These are phyloP conservation scores for Aspergillus fijiensis DNA, from an alignment of 2,329 filamentous ascomycete genomes.

Conservation along the genomic window DNA sequence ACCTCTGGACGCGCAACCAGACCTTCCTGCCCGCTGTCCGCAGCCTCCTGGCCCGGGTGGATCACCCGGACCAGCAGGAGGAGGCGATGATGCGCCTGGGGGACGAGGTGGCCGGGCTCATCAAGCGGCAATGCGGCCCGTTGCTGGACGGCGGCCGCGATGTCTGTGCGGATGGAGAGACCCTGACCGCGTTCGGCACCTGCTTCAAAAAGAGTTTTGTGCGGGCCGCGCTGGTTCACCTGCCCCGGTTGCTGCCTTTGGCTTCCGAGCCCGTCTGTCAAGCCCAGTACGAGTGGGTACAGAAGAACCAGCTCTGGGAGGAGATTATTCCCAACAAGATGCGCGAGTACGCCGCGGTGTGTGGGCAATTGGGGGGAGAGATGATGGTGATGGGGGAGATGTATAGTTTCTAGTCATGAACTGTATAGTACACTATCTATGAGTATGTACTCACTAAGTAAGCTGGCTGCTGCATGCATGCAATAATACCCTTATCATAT, in stretches of 20 bases:
- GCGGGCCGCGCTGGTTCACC: constrained; percentile 30
- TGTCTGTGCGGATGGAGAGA: constrained; percentile 34
- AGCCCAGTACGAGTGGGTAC: constrained; percentile 31
- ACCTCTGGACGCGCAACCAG: constrained; percentile 39
- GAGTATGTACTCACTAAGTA: too few species aligned
- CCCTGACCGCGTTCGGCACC: constrained; percentile 34
- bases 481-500: background rate
- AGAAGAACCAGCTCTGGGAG: constrained; percentile 34
- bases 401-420: constrained; percentile 15
- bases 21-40: constrained; percentile 38
- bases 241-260: constrained; percentile 32
- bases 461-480: background rate
- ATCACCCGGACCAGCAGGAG: constrained; percentile 29
- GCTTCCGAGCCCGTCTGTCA: constrained; percentile 31
- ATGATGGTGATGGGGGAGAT: constrained; percentile 15
- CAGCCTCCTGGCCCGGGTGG: constrained; percentile 31
- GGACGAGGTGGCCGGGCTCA: constrained; percentile 36
- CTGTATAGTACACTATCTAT: constrained; percentile 14
- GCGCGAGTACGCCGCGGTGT: constrained; percentile 35
- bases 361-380: constrained; percentile 21
- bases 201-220: constrained; percentile 37
- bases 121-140: constrained; percentile 33
- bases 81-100: constrained; percentile 33
- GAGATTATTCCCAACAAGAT: constrained; percentile 36
- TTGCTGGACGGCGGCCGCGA: constrained; percentile 29